Conservation (phyloP, 768 basidiomycete genomes). For the Amanita rubescens region DNA sequence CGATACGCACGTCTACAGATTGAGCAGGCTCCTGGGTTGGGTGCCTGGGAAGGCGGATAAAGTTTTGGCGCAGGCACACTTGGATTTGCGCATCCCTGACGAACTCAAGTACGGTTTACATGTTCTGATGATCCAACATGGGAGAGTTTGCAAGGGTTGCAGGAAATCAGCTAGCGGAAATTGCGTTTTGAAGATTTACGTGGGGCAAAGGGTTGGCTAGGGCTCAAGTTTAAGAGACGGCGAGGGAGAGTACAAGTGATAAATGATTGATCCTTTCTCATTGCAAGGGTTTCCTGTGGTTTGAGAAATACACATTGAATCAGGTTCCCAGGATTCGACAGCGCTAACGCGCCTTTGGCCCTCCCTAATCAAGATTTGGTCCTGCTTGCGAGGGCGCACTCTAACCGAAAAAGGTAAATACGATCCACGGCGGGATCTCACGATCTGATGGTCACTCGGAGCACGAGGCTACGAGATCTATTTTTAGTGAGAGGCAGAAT, state of each 20-base stretch:
- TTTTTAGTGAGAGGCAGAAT: not conserved
- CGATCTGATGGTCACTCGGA: not conserved
- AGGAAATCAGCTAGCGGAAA: slow-evolving; percentile 23
- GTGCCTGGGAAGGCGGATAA: slow-evolving; percentile 40
- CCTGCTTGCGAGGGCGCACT: not conserved
- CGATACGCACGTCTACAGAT: slow-evolving; percentile 54
- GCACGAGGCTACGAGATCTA: slow-evolving; percentile 3
- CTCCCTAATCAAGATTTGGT: not conserved
- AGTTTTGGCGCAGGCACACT: slow-evolving; percentile 48
- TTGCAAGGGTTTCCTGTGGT: not conserved
- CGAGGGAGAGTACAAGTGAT: not conserved
- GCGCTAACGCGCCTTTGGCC: not conserved
- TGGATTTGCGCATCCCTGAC: slow-evolving; percentile 43
- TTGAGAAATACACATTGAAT: not conserved
- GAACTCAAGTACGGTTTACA: slow-evolving; percentile 52
- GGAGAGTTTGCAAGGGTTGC: slow-evolving; percentile 47
- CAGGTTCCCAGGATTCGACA: not conserved
- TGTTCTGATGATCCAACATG: slow-evolving; percentile 52
- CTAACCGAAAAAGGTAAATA: not conserved
- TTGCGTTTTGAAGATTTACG: slow-evolving; percentile 27
- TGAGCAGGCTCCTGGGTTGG: slow-evolving; percentile 46
- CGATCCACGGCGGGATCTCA: slow-evolving; percentile 3
- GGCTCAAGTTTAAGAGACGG: not conserved
- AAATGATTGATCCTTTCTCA: not conserved
- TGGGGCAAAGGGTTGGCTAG: slow-evolving; percentile 14